Conservation (phyloP, 2,329 filamentous ascomycete species). For the Bisporella sp. region DNA sequence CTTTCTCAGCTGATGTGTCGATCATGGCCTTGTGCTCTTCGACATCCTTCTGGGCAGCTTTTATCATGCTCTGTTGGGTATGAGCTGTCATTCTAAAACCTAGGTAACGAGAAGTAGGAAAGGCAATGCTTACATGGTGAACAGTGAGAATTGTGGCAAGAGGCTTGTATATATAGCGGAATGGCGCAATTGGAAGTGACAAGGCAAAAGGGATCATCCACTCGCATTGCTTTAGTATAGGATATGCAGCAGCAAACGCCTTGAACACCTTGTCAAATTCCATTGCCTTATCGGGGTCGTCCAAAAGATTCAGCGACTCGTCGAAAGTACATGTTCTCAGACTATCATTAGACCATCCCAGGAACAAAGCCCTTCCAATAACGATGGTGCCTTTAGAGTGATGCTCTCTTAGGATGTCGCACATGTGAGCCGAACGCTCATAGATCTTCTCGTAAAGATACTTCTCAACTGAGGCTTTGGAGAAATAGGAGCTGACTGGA, state of each 20-base stretch:
- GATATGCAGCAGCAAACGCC: slow-evolving; percentile 12
- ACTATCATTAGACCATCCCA: slow-evolving; percentile 6
- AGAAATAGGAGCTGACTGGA: slow-evolving; percentile 17
- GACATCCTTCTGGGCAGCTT: no score
- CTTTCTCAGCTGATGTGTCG: no score
- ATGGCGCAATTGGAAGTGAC: neutral
- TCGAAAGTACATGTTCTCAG: no score
- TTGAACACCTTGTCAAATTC: slow-evolving; percentile 14
- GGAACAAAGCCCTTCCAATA: slow-evolving; percentile 1
- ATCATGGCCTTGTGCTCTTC: no score
- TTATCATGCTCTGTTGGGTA: no score
- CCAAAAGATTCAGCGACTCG: neutral
- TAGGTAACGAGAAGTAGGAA: no score
- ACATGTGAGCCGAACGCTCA: slow-evolving; percentile 6
- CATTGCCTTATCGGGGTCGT: slow-evolving; percentile 23
- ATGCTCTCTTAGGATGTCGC: slow-evolving; percentile 9
- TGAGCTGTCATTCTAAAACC: no score
- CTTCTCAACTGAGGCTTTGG: slow-evolving; percentile 8
- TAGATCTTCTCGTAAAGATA: slow-evolving; percentile 3
- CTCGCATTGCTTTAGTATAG: slow-evolving; percentile 4
- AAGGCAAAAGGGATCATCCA: neutral
- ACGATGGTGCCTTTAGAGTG: neutral
- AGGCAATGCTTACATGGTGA: no score
- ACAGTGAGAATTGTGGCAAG: no score
- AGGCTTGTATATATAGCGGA: no score